A percentile compares a stretch with the other conserved stretches of the same genome.
phyloP scores from a whole-genome alignment of 345 rosid species.

The Chamaenerion angustifolium region DNA sequence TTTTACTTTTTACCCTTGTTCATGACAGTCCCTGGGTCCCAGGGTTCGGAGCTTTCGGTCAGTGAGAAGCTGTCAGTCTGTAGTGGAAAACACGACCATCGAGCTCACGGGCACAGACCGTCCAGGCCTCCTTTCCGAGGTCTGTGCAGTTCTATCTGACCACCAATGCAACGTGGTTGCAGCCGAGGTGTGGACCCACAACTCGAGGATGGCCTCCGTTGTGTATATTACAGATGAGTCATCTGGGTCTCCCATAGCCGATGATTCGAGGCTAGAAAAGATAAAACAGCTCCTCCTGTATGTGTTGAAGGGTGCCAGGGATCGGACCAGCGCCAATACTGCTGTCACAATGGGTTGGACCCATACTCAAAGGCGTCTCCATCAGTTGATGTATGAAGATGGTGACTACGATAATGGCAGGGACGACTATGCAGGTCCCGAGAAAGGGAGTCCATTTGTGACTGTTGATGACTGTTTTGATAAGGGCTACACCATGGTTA shows the following conservation, averaged over 20 bases:
- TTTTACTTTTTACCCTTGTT: slow-evolving; percentile 5
- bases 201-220: slow-evolving; percentile 72
- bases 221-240: slow-evolving; percentile 50
- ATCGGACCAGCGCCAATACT: slow-evolving; percentile 46
- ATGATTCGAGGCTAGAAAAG: slow-evolving; percentile 36
- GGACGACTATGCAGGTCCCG: slow-evolving; percentile 4
- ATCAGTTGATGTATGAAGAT: slow-evolving; percentile 81
- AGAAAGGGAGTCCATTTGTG: slow-evolving; percentile 25
- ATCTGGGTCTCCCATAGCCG: slow-evolving; percentile 39
- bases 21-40: slow-evolving; percentile 52
- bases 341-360: slow-evolving; percentile 58
- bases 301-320: slow-evolving; percentile 56
- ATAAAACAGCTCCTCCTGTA: slow-evolving; percentile 50
- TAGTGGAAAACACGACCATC: slow-evolving; percentile 39
- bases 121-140: slow-evolving; percentile 69
- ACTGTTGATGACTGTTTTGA: slow-evolving; percentile 47
- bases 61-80: slow-evolving; percentile 46
- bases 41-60: slow-evolving; percentile 47
- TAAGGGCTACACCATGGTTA: slow-evolving; percentile 65
- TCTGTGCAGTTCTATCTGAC: slow-evolving; percentile 61
- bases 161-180: slow-evolving; percentile 61
- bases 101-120: slow-evolving; percentile 70
- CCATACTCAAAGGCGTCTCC: slow-evolving; percentile 64
- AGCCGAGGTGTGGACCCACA: slow-evolving; percentile 84
- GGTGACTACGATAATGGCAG: slow-evolving; percentile 52